These are phyloP conservation scores for Phlebiopsis flavidoalba DNA, from an alignment of 768 basidiomycete genomes.

Conservation along the genomic window DNA sequence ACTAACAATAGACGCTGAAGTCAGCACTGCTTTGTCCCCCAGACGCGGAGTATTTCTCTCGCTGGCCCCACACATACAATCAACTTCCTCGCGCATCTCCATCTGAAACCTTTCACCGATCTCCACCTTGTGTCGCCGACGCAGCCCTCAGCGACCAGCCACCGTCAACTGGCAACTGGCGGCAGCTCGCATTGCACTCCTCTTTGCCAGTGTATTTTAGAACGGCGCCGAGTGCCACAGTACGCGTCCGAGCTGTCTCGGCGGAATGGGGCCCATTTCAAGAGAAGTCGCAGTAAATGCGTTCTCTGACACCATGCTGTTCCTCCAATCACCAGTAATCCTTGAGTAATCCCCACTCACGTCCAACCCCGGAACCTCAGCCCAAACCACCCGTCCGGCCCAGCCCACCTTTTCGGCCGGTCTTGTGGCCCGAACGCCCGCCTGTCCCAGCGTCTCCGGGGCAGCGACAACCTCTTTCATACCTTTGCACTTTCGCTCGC, in stretches of 20 bases:
- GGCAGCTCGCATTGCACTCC: background rate
- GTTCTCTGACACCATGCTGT: background rate
- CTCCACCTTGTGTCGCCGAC: background rate
- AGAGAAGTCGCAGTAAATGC: background rate
- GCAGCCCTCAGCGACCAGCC: background rate
- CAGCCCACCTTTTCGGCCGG: constrained; percentile 12
- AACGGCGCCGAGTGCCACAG: constrained; percentile 1
- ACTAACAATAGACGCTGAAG: constrained; percentile 3
- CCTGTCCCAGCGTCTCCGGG: constrained; percentile 35
- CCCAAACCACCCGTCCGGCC: constrained; percentile 8
- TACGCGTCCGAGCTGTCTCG: background rate
- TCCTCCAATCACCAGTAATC: background rate
- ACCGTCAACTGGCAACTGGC: background rate
- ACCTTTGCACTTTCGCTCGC: constrained; percentile 35
- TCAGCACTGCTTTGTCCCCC: constrained; percentile 2
- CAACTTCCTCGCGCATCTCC: background rate
- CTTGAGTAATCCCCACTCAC: background rate
- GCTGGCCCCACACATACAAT: background rate
- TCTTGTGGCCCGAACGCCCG: constrained; percentile 39
- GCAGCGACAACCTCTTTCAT: constrained; percentile 29
- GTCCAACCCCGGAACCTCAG: background rate
- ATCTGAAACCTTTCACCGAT: background rate
- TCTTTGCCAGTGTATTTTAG: background rate
- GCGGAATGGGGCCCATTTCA: background rate
- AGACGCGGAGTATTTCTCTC: background rate